Percentiles rank a stretch among this genome's conserved stretches.
Evolutionary conservation across 2,329 filamentous ascomycete genomes (phyloP).

Genomic region (Ophioceras dolichostomum): DNA sequence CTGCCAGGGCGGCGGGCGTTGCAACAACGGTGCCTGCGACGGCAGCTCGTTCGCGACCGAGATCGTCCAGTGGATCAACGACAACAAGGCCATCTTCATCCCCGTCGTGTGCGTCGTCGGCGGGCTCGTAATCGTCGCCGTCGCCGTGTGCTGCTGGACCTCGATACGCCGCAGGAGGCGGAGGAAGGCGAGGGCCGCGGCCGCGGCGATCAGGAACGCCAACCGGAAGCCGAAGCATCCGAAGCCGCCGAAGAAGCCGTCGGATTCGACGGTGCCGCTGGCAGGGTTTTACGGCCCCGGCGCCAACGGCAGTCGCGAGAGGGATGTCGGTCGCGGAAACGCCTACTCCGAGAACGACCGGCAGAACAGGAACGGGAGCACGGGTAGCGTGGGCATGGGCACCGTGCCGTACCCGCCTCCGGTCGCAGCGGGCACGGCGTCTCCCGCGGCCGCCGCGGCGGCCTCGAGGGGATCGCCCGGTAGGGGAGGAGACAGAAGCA

Average conservation of each 20-base stretch:
- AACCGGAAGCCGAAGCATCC: background rate
- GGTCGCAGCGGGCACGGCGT: too few relatives aligned
- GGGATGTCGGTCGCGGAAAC: background rate
- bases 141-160: slow-evolving; percentile 54
- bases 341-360: too few relatives aligned
- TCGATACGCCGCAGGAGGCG: slow-evolving; percentile 30
- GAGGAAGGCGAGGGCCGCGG: background rate
- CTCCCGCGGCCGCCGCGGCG: too few relatives aligned
- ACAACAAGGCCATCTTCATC: slow-evolving; percentile 73
- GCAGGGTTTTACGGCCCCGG: too few relatives aligned
- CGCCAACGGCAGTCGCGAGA: background rate
- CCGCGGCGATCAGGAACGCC: background rate
- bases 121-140: slow-evolving; percentile 54
- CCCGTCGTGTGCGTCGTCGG: slow-evolving; percentile 63
- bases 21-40: slow-evolving; percentile 64
- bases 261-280: too few relatives aligned
- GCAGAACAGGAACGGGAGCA: too few relatives aligned
- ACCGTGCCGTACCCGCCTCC: too few relatives aligned
- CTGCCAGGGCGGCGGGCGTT: slow-evolving; percentile 70
- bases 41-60: slow-evolving; percentile 59
- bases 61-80: slow-evolving; percentile 61
- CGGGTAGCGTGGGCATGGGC: too few relatives aligned
- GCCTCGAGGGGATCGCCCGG: too few relatives aligned
- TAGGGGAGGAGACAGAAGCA: too few relatives aligned
- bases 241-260: too few relatives aligned